These are phyloP conservation scores for Penicillium flavigenum DNA, from an alignment of 495 filamentous ascomycete species.

Conservation along the genomic window DNA sequence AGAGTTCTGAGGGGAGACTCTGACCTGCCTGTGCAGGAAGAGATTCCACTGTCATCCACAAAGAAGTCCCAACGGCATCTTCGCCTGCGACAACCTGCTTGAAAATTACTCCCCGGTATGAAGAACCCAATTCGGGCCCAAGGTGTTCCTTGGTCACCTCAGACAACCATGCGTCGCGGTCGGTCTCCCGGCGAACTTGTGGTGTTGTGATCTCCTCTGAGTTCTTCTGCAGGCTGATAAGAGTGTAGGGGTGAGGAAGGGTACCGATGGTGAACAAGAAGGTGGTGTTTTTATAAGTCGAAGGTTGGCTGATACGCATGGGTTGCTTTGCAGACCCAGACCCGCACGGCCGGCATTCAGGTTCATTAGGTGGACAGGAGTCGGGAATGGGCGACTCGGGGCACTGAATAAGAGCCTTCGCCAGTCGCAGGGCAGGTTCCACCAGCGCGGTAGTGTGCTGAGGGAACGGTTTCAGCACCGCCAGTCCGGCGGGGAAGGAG, in stretches of 20 bases:
- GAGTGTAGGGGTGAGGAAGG: conserved; percentile 88
- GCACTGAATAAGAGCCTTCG: conserved; percentile 70
- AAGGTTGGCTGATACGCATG: conserved; percentile 56
- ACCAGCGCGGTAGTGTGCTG: conserved; percentile 70
- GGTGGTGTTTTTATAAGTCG: conserved; percentile 59
- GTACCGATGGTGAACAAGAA: conserved; percentile 76
- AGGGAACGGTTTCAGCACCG: conserved; percentile 73
- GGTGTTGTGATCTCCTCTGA: conserved; percentile 57
- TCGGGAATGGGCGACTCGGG: conserved; percentile 64
- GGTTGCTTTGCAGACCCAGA: conserved; percentile 48
- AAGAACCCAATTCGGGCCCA: conserved; percentile 57
- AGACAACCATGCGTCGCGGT: conserved; percentile 78
- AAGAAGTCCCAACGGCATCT: conserved; percentile 53
- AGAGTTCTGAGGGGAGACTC: conserved; percentile 40
- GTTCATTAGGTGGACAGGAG: conserved; percentile 84
- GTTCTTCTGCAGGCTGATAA: conserved; percentile 57
- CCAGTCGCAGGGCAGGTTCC: conserved; percentile 66
- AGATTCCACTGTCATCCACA: conserved; percentile 82
- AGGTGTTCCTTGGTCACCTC: conserved; percentile 70
- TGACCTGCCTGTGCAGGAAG: conserved; percentile 44
- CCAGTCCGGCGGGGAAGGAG: conserved; percentile 70
- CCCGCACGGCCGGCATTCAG: conserved; percentile 71
- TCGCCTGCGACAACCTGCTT: conserved; percentile 79
- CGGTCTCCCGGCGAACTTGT: conserved; percentile 71
- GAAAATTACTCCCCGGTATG: conserved; percentile 65